Conservation (phyloP, 1,284 basidiomycete genomes). For the Takashimella koratensis region DNA sequence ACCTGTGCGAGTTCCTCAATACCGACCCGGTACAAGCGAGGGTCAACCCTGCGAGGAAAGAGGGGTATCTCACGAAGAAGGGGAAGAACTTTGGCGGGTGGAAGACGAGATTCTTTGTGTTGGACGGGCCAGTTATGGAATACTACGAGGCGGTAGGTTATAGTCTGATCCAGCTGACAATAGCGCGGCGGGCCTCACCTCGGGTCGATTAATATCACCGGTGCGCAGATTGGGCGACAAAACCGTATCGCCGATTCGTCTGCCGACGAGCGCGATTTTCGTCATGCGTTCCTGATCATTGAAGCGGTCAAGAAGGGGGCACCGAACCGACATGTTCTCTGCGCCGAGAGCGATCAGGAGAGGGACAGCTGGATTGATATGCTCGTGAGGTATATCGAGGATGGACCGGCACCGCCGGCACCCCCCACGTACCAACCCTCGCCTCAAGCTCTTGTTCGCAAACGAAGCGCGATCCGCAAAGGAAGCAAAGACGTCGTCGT, state of each 20-base stretch:
- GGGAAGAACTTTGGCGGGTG: constrained; percentile 95
- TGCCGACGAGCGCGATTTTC: constrained; percentile 83
- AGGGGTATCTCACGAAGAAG: constrained; percentile 93
- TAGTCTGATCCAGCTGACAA: background rate
- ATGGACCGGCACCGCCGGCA: constrained; percentile 11
- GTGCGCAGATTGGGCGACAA: constrained; percentile 79
- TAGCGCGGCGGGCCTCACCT: constrained; percentile 86
- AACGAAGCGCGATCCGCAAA: constrained; percentile 40
- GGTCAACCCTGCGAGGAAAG: constrained; percentile 87
- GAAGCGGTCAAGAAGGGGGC: constrained; percentile 69
- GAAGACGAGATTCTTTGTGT: constrained; percentile 91
- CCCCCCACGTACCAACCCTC: background rate
- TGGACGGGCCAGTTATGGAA: constrained; percentile 80
- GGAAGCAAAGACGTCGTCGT: constrained; percentile 61
- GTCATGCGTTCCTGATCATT: constrained; percentile 95
- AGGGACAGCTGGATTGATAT: constrained; percentile 93
- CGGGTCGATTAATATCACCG: constrained; percentile 79
- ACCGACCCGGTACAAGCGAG: constrained; percentile 79
- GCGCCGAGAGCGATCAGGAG: constrained; percentile 90
- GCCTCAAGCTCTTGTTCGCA: constrained; percentile 6
- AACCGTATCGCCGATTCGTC: constrained; percentile 54
- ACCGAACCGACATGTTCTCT: constrained; percentile 82
- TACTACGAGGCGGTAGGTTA: constrained; percentile 89
- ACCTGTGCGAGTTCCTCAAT: constrained; percentile 87
- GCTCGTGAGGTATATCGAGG: constrained; percentile 66